Conservation (phyloP, 2,329 filamentous ascomycete genomes). For the Blastomyces gilchristii region DNA sequence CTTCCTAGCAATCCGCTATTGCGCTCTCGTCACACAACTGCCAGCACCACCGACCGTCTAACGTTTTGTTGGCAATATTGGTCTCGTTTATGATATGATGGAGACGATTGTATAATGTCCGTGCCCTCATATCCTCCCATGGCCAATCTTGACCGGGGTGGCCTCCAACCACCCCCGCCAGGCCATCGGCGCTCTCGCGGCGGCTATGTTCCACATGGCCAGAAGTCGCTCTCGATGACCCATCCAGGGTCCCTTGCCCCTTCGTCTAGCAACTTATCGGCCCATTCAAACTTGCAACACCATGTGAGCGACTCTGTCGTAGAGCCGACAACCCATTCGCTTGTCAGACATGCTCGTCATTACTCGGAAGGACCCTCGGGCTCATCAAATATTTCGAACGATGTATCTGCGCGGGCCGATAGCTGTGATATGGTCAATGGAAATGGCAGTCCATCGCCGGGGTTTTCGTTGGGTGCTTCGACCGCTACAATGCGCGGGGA, state of each 20-base stretch:
- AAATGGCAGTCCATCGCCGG: neutral
- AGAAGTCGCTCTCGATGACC: slow-evolving; percentile 1
- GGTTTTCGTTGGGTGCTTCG: neutral
- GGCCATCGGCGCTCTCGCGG: slow-evolving; percentile 6
- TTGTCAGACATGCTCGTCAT: neutral
- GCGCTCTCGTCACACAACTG: neutral
- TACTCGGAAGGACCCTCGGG: neutral
- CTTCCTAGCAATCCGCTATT: neutral
- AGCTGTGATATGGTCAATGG: neutral
- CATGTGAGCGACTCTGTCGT: neutral
- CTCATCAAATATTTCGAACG: neutral
- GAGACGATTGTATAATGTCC: slow-evolving; percentile 11
- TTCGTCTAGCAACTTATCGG: neutral
- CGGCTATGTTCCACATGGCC: neutral
- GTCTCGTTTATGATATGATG: slow-evolving; percentile 12
- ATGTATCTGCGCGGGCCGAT: neutral
- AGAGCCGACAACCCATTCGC: neutral
- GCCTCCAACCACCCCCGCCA: slow-evolving; percentile 9
- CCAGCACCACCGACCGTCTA: slow-evolving; percentile 1
- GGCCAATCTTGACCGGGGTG: slow-evolving; percentile 14
- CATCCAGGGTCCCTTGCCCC: neutral
- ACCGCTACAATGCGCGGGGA: neutral
- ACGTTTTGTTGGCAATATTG: slow-evolving; percentile 4
- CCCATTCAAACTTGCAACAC: neutral
- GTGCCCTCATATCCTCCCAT: slow-evolving; percentile 11